A percentile compares a stretch with the other conserved stretches of the same genome.
Conservation (phyloP, 257 asterid species). For the Perilla frutescens region DNA sequence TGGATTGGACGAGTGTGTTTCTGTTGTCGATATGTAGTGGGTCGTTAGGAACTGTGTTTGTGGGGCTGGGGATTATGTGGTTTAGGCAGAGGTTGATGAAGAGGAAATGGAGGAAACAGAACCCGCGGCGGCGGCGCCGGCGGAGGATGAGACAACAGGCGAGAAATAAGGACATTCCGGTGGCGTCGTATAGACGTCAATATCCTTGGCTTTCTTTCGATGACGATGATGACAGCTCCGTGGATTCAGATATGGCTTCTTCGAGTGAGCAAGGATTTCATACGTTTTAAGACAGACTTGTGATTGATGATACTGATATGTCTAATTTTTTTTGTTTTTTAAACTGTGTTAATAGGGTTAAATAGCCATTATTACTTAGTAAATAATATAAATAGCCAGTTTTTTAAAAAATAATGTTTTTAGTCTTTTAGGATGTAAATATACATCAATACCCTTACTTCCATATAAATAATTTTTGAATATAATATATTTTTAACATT, state of each 20-base stretch:
- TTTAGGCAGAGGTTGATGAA: background rate
- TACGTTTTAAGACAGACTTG: background rate
- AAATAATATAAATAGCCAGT: too few species aligned
- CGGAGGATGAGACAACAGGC: background rate
- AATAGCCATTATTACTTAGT: too few species aligned
- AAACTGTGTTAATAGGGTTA: too few species aligned
- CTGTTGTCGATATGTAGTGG: background rate
- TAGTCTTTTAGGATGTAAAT: too few species aligned
- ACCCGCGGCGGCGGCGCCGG: background rate
- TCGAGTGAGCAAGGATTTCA: background rate
- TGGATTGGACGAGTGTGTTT: slow-evolving; percentile 10
- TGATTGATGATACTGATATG: too few species aligned
- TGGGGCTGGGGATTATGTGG: slow-evolving; percentile 9
- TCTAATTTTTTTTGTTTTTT: too few species aligned
- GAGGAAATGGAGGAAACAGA: background rate
- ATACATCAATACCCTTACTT: too few species aligned
- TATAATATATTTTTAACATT: too few species aligned
- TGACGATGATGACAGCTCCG: background rate
- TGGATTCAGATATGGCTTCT: slow-evolving; percentile 1
- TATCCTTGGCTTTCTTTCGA: too few species aligned
- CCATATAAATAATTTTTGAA: too few species aligned
- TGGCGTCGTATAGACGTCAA: too few species aligned
- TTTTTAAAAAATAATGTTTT: too few species aligned
- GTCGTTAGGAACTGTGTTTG: slow-evolving; percentile 1
- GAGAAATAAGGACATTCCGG: background rate